Conservation (phyloP, 176 grass and related monocot genomes). For the Avena sativa region DNA sequence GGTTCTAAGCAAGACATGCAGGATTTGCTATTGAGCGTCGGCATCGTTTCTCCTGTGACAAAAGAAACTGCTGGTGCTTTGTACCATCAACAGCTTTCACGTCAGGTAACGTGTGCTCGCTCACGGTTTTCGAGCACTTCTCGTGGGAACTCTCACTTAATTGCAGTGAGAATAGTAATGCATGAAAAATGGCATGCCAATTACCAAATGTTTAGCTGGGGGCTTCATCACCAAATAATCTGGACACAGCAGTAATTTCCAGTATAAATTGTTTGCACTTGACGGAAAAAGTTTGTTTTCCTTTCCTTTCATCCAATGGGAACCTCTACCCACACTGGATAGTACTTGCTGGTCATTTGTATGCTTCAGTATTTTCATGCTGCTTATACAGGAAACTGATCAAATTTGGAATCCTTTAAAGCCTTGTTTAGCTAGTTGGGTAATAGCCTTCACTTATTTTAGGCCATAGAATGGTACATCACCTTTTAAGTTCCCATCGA, state of each 20-base stretch:
- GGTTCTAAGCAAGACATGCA: conserved; percentile 99
- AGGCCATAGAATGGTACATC: neutral
- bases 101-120: conserved; percentile 62
- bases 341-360: conserved; percentile 13
- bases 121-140: conserved; percentile 29
- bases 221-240: neutral
- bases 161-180: neutral
- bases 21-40: conserved; percentile 94
- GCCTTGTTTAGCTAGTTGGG: conserved; percentile 5
- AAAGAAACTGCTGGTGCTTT: conserved; percentile 98
- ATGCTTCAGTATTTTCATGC: neutral
- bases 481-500: neutral
- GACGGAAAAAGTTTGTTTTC: neutral
- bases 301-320: neutral
- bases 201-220: neutral
- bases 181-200: neutral
- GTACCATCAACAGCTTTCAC: conserved; percentile 93
- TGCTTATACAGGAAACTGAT: conserved; percentile 5
- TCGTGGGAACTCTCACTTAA: neutral
- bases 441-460: neutral
- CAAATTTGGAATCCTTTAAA: neutral
- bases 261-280: neutral
- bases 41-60: conserved; percentile 89
- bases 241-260: neutral
- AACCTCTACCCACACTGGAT: neutral